Conservation (phyloP, 1,284 basidiomycete species). For the Spongispora temasekensis region DNA sequence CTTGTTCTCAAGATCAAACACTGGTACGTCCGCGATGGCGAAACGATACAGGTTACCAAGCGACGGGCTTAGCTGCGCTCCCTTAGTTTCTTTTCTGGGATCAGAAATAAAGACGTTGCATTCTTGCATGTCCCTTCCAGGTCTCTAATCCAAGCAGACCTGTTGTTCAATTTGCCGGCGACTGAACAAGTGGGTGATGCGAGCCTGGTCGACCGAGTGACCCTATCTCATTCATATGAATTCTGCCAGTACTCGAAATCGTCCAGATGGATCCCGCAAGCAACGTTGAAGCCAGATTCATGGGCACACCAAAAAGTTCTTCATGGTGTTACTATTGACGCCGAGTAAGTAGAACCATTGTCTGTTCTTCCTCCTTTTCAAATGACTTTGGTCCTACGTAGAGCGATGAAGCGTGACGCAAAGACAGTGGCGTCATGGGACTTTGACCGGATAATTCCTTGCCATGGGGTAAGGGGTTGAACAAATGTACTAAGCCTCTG, state of each 20-base stretch:
- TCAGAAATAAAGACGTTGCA: slow-evolving; percentile 85
- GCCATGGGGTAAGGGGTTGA: slow-evolving; percentile 73
- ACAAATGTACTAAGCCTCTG: no score
- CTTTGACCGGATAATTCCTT: slow-evolving; percentile 88
- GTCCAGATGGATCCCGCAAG: slow-evolving; percentile 48
- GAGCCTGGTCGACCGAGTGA: background rate
- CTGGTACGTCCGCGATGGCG: slow-evolving; percentile 43
- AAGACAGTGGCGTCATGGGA: slow-evolving; percentile 80
- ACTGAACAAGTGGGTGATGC: slow-evolving; percentile 70
- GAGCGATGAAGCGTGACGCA: slow-evolving; percentile 73
- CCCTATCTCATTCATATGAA: no score
- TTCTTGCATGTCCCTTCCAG: slow-evolving; percentile 83
- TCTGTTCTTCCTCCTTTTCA: background rate
- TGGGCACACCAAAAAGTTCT: slow-evolving; percentile 59
- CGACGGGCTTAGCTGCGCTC: slow-evolving; percentile 3
- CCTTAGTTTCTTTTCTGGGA: slow-evolving; percentile 77
- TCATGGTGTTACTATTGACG: slow-evolving; percentile 30
- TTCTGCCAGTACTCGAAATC: slow-evolving; percentile 57
- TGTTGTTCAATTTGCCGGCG: slow-evolving; percentile 88
- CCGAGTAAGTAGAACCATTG: slow-evolving; percentile 24
- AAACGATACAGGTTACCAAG: background rate
- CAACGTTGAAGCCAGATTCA: slow-evolving; percentile 58
- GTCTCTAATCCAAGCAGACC: slow-evolving; percentile 84
- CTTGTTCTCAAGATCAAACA: slow-evolving; percentile 53
- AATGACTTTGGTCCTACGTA: slow-evolving; percentile 27